Percentiles rank a stretch among this genome's conserved stretches.
phyloP scores from a whole-genome alignment of 176 grass and related monocot genomes.

The Melocanna baccifera region DNA sequence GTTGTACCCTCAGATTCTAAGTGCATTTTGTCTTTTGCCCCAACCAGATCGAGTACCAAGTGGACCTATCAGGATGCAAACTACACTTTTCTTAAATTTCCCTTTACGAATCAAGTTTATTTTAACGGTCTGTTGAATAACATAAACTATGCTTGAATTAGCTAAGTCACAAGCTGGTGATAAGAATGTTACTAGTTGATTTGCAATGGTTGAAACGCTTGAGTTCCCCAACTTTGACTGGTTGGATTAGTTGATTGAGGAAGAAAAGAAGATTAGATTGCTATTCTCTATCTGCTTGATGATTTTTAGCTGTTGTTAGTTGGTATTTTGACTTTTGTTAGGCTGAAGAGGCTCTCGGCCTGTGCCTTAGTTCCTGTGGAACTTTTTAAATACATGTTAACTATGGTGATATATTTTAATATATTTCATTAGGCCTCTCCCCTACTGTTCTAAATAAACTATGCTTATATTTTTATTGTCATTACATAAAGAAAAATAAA shows the following conservation, averaged over 20 bases:
- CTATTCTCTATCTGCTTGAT: neutral
- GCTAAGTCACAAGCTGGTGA: neutral
- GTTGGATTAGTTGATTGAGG: neutral
- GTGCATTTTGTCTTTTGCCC: neutral
- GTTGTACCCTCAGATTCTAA: neutral
- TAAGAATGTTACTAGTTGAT: neutral
- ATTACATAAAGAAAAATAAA: neutral
- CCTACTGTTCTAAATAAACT: neutral
- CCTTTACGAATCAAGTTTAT: constrained; percentile 4
- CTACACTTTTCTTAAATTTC: neutral
- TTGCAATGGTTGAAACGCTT: neutral
- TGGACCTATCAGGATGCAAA: neutral
- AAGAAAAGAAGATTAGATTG: neutral
- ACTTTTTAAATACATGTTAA: neutral
- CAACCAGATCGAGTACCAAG: neutral
- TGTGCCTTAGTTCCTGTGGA: neutral
- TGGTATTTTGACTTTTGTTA: neutral
- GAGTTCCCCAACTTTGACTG: neutral
- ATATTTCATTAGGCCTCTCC: neutral
- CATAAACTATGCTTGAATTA: neutral
- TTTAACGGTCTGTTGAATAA: neutral
- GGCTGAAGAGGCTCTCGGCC: neutral
- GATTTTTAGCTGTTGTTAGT: neutral
- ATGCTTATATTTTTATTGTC: neutral
- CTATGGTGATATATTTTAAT: neutral